Percentiles rank a stretch among this genome's conserved stretches.
These are phyloP conservation scores for Taiozyma onychis DNA, from an alignment of 1,139 yeast species.

Conservation along the genomic window DNA sequence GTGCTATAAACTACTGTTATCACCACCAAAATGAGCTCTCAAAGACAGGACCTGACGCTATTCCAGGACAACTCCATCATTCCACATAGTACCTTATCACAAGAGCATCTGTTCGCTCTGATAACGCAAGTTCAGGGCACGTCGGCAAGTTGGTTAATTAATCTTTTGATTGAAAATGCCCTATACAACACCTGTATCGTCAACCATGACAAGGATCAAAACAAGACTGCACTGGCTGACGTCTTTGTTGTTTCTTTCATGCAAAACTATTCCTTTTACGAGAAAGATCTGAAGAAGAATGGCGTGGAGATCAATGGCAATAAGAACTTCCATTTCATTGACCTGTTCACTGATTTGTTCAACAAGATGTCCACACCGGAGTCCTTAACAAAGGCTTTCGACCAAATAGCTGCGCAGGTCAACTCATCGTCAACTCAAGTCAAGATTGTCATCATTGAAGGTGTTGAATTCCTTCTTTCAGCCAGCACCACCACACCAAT, in stretches of 20 bases:
- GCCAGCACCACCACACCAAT: constrained; percentile 34
- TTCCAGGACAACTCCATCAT: constrained; percentile 50
- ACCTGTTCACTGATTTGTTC: constrained; percentile 40
- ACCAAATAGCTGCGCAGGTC: constrained; percentile 19
- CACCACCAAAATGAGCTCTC: constrained; percentile 24
- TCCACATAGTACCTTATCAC: constrained; percentile 24
- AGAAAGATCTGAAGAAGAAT: constrained; percentile 37
- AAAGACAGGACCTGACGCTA: constrained; percentile 54
- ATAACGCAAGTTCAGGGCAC: constrained; percentile 59
- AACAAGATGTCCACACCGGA: constrained; percentile 25
- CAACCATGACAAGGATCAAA: constrained; percentile 18
- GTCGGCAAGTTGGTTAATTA: constrained; percentile 61
- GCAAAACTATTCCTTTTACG: constrained; percentile 34
- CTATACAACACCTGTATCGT: constrained; percentile 22
- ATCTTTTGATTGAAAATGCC: constrained; percentile 30
- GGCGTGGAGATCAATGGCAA: constrained; percentile 33
- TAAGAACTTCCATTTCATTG: constrained; percentile 36
- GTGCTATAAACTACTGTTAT: not conserved
- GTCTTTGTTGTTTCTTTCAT: constrained; percentile 41
- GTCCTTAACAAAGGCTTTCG: constrained; percentile 29
- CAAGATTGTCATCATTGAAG: constrained; percentile 37
- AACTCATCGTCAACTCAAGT: constrained; percentile 12
- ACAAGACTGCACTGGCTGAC: constrained; percentile 15
- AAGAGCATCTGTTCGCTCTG: constrained; percentile 33
- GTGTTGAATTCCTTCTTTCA: constrained; percentile 45